A percentile compares a stretch with the other conserved stretches of the same genome.
phyloP scores from a whole-genome alignment of 1,139 yeast genomes.

The Candida buenavistaensis region DNA sequence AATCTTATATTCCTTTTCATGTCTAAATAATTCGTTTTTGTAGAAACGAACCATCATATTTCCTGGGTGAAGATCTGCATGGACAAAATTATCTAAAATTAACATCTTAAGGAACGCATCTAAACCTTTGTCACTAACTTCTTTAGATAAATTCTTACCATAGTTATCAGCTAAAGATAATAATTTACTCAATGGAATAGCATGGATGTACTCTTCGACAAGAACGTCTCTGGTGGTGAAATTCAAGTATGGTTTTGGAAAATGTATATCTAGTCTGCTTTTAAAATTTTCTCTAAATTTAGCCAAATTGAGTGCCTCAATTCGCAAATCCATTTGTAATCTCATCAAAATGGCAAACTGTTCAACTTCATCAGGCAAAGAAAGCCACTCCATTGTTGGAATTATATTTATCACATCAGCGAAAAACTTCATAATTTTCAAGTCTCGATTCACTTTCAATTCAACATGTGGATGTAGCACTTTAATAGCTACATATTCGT shows the following conservation, averaged over 20 bases:
- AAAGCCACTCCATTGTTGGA: constrained; percentile 98
- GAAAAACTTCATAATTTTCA: constrained; percentile 77
- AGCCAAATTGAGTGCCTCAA: constrained; percentile 79
- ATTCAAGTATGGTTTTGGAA: constrained; percentile 74
- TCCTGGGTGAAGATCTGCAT: constrained; percentile 96
- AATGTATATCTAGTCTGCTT: constrained; percentile 62
- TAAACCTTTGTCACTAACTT: constrained; percentile 81
- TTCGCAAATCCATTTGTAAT: constrained; percentile 82
- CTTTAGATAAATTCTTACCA: constrained; percentile 62
- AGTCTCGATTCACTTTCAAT: constrained; percentile 70
- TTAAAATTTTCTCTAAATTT: constrained; percentile 66
- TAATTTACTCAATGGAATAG: constrained; percentile 76
- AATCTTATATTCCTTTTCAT: constrained; percentile 48
- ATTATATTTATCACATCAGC: constrained; percentile 67
- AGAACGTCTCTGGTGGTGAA: constrained; percentile 72
- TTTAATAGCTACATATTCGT: constrained; percentile 79
- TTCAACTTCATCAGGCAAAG: constrained; percentile 90
- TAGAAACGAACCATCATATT: constrained; percentile 82
- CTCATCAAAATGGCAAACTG: constrained; percentile 86
- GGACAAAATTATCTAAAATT: constrained; percentile 87
- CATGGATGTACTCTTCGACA: constrained; percentile 83
- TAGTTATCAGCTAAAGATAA: constrained; percentile 44
- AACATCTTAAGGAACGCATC: constrained; percentile 93
- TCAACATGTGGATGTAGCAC: constrained; percentile 89
- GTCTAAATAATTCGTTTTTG: constrained; percentile 47